phyloP scores from a whole-genome alignment of 169 alveolate species.

The Plasmodium chabaudi region DNA sequence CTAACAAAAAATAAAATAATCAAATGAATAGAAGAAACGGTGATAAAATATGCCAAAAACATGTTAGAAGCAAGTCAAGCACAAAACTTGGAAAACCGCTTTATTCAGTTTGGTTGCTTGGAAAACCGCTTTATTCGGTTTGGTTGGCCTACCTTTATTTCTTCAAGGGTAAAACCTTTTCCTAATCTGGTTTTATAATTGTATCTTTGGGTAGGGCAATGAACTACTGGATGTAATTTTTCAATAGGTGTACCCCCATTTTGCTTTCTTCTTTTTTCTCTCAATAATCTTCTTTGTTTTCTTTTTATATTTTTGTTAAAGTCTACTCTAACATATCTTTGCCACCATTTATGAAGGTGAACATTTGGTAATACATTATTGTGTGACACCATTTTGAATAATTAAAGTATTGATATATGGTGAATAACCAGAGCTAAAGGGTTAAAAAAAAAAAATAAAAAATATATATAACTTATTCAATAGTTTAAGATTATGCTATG shows the following conservation, averaged over 20 bases:
- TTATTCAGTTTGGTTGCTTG: no score
- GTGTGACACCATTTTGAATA: constrained; percentile 90
- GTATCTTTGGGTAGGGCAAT: constrained; percentile 97
- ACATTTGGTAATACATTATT: constrained; percentile 98
- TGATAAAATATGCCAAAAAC: background rate
- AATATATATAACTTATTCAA: background rate
- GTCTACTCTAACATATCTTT: constrained; percentile 97
- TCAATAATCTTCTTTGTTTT: constrained; percentile 92
- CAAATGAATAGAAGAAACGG: background rate
- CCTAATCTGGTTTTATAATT: constrained; percentile 97
- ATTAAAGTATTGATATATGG: constrained; percentile 61
- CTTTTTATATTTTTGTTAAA: constrained; percentile 98
- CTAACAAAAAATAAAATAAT: constrained; percentile 8
- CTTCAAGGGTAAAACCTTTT: constrained; percentile 98
- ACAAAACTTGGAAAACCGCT: no score
- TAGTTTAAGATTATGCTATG: background rate
- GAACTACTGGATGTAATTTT: constrained; percentile 95
- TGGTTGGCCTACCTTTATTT: constrained; percentile 90
- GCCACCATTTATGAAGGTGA: constrained; percentile 98
- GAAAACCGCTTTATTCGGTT: background rate
- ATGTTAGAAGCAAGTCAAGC: background rate
- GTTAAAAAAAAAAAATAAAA: constrained; percentile 1
- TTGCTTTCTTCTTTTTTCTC: constrained; percentile 93
- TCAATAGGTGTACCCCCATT: constrained; percentile 96
- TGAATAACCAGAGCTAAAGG: background rate